Percentiles rank a stretch among this genome's conserved stretches.
phyloP scores from a whole-genome alignment of 768 basidiomycete species.

The Trametes maxima region DNA sequence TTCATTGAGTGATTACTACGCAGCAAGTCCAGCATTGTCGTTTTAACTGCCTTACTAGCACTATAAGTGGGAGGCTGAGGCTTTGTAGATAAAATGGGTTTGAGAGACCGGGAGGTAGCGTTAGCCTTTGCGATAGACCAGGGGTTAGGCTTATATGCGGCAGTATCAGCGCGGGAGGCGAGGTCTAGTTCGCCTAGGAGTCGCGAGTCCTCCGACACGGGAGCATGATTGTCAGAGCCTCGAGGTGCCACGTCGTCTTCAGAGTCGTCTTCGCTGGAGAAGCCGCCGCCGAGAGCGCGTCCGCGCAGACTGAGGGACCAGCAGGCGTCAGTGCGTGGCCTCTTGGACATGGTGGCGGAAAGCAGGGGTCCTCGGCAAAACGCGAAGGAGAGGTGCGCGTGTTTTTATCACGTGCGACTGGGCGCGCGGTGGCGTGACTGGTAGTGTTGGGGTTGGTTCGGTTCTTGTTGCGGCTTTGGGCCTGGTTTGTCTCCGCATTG shows the following conservation, averaged over 20 bases:
- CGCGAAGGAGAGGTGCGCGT: background rate
- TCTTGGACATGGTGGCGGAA: constrained; percentile 1
- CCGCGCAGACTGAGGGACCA: constrained; percentile 37
- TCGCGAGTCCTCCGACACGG: constrained; percentile 30
- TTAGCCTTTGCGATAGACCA: constrained; percentile 84
- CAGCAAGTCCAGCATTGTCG: constrained; percentile 4
- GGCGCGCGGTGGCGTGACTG: constrained; percentile 16
- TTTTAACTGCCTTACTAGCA: background rate
- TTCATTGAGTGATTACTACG: background rate
- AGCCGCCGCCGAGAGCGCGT: constrained; percentile 15
- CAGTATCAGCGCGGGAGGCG: constrained; percentile 59
- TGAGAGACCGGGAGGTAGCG: constrained; percentile 47
- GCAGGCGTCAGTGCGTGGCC: constrained; percentile 10
- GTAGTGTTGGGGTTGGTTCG: constrained; percentile 2
- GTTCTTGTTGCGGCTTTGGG: constrained; percentile 1
- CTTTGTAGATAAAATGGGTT: background rate
- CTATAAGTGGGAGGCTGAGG: background rate
- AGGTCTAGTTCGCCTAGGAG: constrained; percentile 59
- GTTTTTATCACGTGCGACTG: constrained; percentile 2
- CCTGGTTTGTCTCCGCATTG: background rate
- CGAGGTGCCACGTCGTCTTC: constrained; percentile 7
- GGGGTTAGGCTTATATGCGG: constrained; percentile 72
- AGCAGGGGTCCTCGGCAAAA: constrained; percentile 4
- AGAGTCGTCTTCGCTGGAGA: constrained; percentile 26
- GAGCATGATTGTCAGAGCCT: background rate